Conservation (phyloP, 2,329 filamentous ascomycete genomes). For the Emericellopsis atlantica region DNA sequence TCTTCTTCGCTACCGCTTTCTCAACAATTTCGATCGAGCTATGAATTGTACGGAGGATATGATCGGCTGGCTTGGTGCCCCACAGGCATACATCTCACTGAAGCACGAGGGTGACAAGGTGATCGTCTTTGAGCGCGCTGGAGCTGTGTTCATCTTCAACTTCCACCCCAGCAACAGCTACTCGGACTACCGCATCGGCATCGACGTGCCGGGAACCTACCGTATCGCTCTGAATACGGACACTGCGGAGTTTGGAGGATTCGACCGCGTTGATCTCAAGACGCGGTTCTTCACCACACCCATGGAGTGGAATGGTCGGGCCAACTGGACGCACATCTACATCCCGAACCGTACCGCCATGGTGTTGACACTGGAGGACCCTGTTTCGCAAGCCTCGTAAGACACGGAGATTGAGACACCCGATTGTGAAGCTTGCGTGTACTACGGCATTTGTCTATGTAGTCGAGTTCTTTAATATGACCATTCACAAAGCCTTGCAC, state of each 20-base stretch:
- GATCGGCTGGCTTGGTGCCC: constrained; percentile 78
- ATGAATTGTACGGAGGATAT: constrained; percentile 85
- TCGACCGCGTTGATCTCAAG: constrained; percentile 62
- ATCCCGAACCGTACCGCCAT: constrained; percentile 73
- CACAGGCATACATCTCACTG: constrained; percentile 83
- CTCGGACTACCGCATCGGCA: constrained; percentile 82
- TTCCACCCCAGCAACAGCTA: constrained; percentile 80
- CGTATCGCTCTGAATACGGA: constrained; percentile 77
- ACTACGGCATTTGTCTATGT: background rate
- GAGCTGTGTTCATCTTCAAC: constrained; percentile 90
- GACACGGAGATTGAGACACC: background rate
- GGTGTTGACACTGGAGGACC: constrained; percentile 45
- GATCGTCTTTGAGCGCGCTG: constrained; percentile 86
- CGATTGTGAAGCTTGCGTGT: background rate
- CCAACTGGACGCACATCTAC: constrained; percentile 89
- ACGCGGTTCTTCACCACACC: constrained; percentile 88
- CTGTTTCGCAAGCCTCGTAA: constrained; percentile 9
- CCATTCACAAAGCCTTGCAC: too few species aligned
- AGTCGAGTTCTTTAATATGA: too few species aligned
- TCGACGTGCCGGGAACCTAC: constrained; percentile 79
- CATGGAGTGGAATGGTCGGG: constrained; percentile 78
- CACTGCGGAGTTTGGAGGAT: constrained; percentile 63
- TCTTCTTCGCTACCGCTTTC: constrained; percentile 75
- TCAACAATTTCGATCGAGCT: constrained; percentile 79
- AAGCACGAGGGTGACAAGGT: constrained; percentile 94